Evolutionary conservation across 2,329 filamentous ascomycete species (phyloP).

Genomic region (Colletotrichum orbiculare): DNA sequence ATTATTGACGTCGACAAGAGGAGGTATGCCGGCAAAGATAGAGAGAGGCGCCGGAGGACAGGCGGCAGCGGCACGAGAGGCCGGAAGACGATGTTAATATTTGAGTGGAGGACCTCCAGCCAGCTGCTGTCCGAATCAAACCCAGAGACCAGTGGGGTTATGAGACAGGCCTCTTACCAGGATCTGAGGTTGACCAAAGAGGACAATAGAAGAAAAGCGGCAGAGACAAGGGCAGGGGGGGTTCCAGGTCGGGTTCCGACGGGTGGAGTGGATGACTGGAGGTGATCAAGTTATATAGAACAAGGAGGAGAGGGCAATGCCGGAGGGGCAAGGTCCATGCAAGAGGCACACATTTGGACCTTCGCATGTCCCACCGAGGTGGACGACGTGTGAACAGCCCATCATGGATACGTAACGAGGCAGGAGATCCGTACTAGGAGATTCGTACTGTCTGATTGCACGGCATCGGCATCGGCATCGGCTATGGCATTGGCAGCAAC

Average conservation of each 20-base stretch:
- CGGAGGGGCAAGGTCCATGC: slow-evolving; percentile 25
- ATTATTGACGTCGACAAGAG: slow-evolving; percentile 19
- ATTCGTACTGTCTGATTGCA: not conserved
- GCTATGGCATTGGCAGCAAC: too few species aligned
- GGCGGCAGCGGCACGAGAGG: slow-evolving; percentile 1
- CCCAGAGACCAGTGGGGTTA: slow-evolving; percentile 31
- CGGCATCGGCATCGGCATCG: not conserved
- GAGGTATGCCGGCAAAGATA: slow-evolving; percentile 14
- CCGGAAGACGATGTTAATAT: slow-evolving; percentile 21
- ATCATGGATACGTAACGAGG: slow-evolving; percentile 16
- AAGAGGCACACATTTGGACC: slow-evolving; percentile 3
- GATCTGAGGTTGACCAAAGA: slow-evolving; percentile 32
- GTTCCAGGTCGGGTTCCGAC: slow-evolving; percentile 11
- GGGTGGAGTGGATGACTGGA: slow-evolving; percentile 26
- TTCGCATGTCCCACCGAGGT: slow-evolving; percentile 15
- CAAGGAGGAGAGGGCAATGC: slow-evolving; percentile 30
- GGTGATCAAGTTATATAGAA: slow-evolving; percentile 37
- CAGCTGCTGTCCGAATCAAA: slow-evolving; percentile 8
- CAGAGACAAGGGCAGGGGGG: slow-evolving; percentile 28
- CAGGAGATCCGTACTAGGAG: not conserved
- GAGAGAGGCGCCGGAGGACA: slow-evolving; percentile 11
- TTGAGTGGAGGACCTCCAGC: slow-evolving; percentile 11
- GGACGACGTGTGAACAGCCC: slow-evolving; percentile 14
- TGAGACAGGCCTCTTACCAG: slow-evolving; percentile 22
- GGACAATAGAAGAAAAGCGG: slow-evolving; percentile 8